Conservation (phyloP, 1,284 basidiomycete species). For the Tilletia caries region DNA sequence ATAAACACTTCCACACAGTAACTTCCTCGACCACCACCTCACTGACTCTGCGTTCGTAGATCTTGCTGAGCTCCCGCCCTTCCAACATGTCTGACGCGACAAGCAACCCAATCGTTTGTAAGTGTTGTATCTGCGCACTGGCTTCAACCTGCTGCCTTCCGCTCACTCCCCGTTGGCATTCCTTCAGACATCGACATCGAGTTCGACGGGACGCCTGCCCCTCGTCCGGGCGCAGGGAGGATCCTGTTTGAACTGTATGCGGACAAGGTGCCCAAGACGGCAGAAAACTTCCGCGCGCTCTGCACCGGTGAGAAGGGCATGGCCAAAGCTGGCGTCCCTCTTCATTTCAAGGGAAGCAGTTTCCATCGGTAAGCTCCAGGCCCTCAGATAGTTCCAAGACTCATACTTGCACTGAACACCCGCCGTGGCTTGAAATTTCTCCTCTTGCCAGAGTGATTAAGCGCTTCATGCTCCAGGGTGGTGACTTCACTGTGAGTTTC, state of each 20-base stretch:
- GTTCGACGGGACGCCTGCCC: constrained; percentile 29
- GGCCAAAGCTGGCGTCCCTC: constrained; percentile 62
- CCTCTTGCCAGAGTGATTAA: constrained; percentile 34
- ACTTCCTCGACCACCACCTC: too few species aligned
- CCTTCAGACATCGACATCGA: constrained; percentile 38
- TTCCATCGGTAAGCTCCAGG: constrained; percentile 32
- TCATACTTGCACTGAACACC: constrained; percentile 55
- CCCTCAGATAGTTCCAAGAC: background rate
- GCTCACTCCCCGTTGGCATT: background rate
- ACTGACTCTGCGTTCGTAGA: too few species aligned
- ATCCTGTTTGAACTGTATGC: constrained; percentile 76
- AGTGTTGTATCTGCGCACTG: background rate
- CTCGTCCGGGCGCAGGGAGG: constrained; percentile 55
- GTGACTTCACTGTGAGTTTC: constrained; percentile 62
- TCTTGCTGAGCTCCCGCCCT: too few species aligned
- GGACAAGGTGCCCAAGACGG: constrained; percentile 73
- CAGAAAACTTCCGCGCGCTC: constrained; percentile 83
- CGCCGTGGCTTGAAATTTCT: constrained; percentile 63
- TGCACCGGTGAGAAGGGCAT: constrained; percentile 85
- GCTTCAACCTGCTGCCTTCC: background rate
- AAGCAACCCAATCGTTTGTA: constrained; percentile 3
- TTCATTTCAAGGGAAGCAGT: constrained; percentile 71
- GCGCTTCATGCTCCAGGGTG: constrained; percentile 74
- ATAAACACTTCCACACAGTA: too few species aligned
- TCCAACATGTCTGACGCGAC: background rate